These are phyloP conservation scores for Colletotrichum coccodes DNA, from an alignment of 2,329 filamentous ascomycete species.

Conservation along the genomic window DNA sequence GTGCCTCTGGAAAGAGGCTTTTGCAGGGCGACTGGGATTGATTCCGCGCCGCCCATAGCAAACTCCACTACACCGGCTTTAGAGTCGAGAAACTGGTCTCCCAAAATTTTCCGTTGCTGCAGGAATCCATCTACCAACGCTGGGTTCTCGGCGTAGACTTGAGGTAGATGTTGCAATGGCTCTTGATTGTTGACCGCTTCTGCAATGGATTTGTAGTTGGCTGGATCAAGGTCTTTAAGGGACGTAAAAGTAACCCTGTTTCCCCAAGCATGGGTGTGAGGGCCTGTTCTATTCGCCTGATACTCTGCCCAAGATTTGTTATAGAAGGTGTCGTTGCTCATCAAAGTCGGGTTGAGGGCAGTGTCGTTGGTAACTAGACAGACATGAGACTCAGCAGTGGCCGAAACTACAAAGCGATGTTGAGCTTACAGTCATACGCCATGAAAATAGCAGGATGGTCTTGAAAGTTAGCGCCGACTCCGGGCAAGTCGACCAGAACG, in stretches of 20 bases:
- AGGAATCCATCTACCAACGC: slow-evolving; percentile 30
- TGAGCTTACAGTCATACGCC: slow-evolving; percentile 43
- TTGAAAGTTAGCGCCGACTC: slow-evolving; percentile 45
- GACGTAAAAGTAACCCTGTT: slow-evolving; percentile 37
- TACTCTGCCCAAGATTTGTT: slow-evolving; percentile 37
- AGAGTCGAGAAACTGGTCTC: slow-evolving; percentile 32
- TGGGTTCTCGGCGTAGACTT: slow-evolving; percentile 34
- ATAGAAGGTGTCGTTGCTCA: slow-evolving; percentile 38
- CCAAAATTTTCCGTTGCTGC: slow-evolving; percentile 25
- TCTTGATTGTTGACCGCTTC: slow-evolving; percentile 33
- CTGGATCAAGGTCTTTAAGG: slow-evolving; percentile 28
- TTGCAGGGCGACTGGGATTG: slow-evolving; percentile 34
- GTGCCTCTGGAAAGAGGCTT: slow-evolving; percentile 38
- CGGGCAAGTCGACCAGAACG: slow-evolving; percentile 65
- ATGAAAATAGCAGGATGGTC: slow-evolving; percentile 47
- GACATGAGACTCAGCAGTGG: neutral
- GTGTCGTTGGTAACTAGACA: slow-evolving; percentile 21
- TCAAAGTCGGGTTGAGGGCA: slow-evolving; percentile 23
- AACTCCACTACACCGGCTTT: slow-evolving; percentile 35
- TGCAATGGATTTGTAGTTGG: slow-evolving; percentile 14
- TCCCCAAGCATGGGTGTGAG: slow-evolving; percentile 37
- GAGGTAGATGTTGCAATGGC: slow-evolving; percentile 32
- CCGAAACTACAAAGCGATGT: neutral
- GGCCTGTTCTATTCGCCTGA: slow-evolving; percentile 35
- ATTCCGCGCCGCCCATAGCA: slow-evolving; percentile 32